Base-by-base conservation (phyloP, 2,329 filamentous ascomycete species). In the Fusarium stilboides region DNA sequence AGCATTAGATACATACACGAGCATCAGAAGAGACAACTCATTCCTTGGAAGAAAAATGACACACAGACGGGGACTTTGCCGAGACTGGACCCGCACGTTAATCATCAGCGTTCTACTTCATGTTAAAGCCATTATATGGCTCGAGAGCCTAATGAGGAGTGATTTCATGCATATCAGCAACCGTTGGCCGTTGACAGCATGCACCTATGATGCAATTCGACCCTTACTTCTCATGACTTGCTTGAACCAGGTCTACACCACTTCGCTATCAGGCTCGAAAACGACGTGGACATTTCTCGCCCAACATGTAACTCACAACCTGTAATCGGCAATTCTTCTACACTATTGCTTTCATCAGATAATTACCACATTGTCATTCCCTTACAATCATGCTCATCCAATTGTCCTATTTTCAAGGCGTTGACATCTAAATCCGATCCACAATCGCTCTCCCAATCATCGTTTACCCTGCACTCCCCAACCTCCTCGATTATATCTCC, bases 381-480 rank as follows among this genome's bases (percentile, higher is more conserved):
- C 42, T n/a, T 39, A 8, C 26, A 51, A 44, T 40, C n/a, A 22
- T 15, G 13, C 13, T 52, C 45, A 53, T 65, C 45, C 36, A 54
- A 53, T 47, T 47, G 10, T 22, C n/a, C 26, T 17, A 17, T 39
- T 39, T 26, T 39, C 47, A 44, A 43, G 36, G 40, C 34, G 34
- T 55, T 36, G 34, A 43, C 37, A 19, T 39, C 19, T 36, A 26
- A 22, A 49, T 57, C 43, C 24, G 26, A 26, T 60, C 51, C 57
- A 46, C 43, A 51, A 6, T 19, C 22, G 12, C 12, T 57, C 43
- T 34, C 45, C 54, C 56, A 62, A 61, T 62, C 60, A 58, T 51
- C 58, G 24, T 39, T 36, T 71, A 70, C 68, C 65, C 68, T 72
- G 57, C 45, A 68, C 55, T 65, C 42, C 73, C 73, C 73, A 75